These are phyloP conservation scores for Candolleomyces aberdarensis DNA, from an alignment of 768 basidiomycete genomes.

Conservation along the genomic window DNA sequence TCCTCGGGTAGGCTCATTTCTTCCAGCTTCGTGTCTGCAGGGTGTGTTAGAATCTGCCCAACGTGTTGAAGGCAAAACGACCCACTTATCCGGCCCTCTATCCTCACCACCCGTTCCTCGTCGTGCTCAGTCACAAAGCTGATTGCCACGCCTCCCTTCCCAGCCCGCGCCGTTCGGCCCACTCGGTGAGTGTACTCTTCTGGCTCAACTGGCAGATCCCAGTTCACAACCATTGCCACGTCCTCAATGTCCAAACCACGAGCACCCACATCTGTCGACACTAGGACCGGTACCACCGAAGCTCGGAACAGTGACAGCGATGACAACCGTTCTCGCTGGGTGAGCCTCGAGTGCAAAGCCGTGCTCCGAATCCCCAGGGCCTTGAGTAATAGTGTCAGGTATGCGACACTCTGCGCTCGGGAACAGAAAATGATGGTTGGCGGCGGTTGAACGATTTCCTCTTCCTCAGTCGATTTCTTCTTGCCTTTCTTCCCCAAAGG, in stretches of 20 bases:
- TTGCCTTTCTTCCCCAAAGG: slow-evolving; percentile 21
- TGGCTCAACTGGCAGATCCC: slow-evolving; percentile 87
- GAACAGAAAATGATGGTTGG: slow-evolving; percentile 95
- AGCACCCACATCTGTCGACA: slow-evolving; percentile 94
- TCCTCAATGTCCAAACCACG: slow-evolving; percentile 96
- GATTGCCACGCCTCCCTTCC: slow-evolving; percentile 83
- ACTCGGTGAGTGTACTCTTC: slow-evolving; percentile 98
- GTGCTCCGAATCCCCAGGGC: slow-evolving; percentile 80
- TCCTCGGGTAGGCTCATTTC: slow-evolving; percentile 78
- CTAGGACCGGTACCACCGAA: slow-evolving; percentile 82
- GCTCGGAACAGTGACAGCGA: slow-evolving; percentile 87
- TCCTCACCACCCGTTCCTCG: slow-evolving; percentile 74
- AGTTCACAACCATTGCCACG: slow-evolving; percentile 94
- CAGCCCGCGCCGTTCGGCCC: slow-evolving; percentile 88
- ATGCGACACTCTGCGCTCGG: slow-evolving; percentile 84
- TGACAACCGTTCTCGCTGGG: slow-evolving; percentile 83
- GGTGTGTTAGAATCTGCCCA: not conserved
- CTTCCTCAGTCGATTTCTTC: slow-evolving; percentile 43
- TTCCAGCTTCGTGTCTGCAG: slow-evolving; percentile 65
- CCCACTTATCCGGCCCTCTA: slow-evolving; percentile 87
- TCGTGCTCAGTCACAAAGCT: slow-evolving; percentile 96
- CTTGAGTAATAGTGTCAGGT: slow-evolving; percentile 77
- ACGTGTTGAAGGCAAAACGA: slow-evolving; percentile 6
- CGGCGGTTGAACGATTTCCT: slow-evolving; percentile 72
- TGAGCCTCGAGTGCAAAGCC: slow-evolving; percentile 88